Evolutionary conservation across 2,329 filamentous ascomycete species (phyloP).

Genomic region (Colletotrichum godetiae): DNA sequence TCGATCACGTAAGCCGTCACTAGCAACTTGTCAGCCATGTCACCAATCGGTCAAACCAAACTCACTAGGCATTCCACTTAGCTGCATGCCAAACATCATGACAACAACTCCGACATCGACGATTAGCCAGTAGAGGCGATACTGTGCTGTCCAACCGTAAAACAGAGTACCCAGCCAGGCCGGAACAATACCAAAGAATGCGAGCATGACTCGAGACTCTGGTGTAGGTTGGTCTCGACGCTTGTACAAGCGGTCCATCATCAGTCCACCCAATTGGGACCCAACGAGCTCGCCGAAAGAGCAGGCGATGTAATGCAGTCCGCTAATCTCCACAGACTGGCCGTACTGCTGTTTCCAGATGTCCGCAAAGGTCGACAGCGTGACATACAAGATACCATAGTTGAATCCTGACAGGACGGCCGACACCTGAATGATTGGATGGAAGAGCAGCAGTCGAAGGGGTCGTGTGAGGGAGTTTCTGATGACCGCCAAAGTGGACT

Average conservation of each 20-base stretch:
- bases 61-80: constrained; percentile 42
- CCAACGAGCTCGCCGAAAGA: constrained; percentile 71
- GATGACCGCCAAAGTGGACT: constrained; percentile 41
- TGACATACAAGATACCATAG: constrained; percentile 74
- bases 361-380: constrained; percentile 69
- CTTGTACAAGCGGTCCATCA: constrained; percentile 50
- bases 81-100: constrained; percentile 46
- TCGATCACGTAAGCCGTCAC: constrained; percentile 55
- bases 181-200: constrained; percentile 59
- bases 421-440: constrained; percentile 69
- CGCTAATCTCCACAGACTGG: constrained; percentile 66
- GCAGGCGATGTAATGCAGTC: constrained; percentile 72
- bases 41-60: not conserved
- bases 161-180: constrained; percentile 48
- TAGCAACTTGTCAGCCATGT: no score
- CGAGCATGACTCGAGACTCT: constrained; percentile 61
- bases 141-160: constrained; percentile 57
- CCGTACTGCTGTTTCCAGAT: constrained; percentile 68
- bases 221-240: constrained; percentile 49
- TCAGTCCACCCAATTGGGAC: constrained; percentile 55
- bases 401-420: constrained; percentile 66
- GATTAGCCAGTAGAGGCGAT: constrained; percentile 49
- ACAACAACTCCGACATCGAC: constrained; percentile 51
- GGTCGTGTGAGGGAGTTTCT: constrained; percentile 61
- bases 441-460: constrained; percentile 65